These are phyloP conservation scores for Talaromyces trachyspermus DNA, from an alignment of 495 filamentous ascomycete species.

Conservation along the genomic window DNA sequence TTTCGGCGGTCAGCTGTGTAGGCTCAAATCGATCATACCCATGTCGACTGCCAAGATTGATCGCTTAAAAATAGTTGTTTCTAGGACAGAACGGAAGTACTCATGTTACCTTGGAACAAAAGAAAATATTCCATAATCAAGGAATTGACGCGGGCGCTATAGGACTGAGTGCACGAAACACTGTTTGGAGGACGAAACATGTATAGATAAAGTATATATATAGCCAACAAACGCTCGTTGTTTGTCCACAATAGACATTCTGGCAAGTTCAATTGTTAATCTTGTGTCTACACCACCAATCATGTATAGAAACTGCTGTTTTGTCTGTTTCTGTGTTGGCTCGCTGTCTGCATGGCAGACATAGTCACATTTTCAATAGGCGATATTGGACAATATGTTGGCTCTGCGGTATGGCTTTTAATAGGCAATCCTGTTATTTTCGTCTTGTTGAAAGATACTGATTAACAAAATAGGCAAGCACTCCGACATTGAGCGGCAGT, in stretches of 20 bases:
- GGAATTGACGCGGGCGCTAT: not conserved
- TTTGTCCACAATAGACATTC: not conserved
- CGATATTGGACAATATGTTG: not conserved
- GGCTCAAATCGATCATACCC: not conserved
- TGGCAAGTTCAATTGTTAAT: not conserved
- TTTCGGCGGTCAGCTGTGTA: not conserved
- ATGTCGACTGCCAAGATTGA: not conserved
- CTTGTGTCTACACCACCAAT: not conserved
- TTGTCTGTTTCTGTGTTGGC: not conserved
- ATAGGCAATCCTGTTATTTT: not conserved
- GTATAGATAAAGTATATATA: not conserved
- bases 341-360: not conserved
- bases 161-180: not conserved
- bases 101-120: not conserved
- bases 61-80: not conserved
- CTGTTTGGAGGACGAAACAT: not conserved
- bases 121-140: not conserved
- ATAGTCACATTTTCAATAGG: not conserved
- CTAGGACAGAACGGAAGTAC: not conserved
- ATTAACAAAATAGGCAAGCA: not conserved
- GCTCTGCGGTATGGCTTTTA: not conserved
- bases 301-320: not conserved
- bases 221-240: not conserved
- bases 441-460: not conserved
- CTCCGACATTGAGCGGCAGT: slow-evolving; percentile 1